Percentiles rank a stretch among this genome's conserved stretches.
These are phyloP conservation scores for Suillus discolor DNA, from an alignment of 768 basidiomycete species.

Conservation along the genomic window DNA sequence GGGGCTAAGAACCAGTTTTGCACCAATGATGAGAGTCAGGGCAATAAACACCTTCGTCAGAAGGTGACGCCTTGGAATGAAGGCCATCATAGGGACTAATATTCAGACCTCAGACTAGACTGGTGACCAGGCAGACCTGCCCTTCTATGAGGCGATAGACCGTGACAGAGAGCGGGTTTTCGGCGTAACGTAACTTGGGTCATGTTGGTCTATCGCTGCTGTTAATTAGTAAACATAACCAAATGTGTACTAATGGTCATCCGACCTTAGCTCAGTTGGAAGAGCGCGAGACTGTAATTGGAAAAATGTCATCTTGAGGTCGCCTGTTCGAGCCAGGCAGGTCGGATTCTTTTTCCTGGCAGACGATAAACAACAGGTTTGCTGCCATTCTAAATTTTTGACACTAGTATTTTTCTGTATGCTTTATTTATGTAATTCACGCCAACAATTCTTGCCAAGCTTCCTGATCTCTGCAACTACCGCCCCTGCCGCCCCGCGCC, in stretches of 20 bases:
- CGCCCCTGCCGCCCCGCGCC: no score
- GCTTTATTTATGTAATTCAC: background rate
- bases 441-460: background rate
- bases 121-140: no score
- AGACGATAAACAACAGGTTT: background rate
- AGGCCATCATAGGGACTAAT: conserved; percentile 24
- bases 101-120: background rate
- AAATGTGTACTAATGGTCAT: background rate
- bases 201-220: background rate
- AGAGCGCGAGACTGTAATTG: conserved; percentile 54
- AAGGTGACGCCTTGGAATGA: conserved; percentile 31
- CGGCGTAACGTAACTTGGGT: no score
- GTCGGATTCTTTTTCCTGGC: conserved; percentile 39
- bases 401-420: background rate
- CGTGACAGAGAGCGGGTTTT: no score
- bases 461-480: background rate
- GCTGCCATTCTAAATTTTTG: background rate
- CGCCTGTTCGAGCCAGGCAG: conserved; percentile 67
- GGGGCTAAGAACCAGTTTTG: conserved; percentile 19
- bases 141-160: no score
- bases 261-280: conserved; percentile 55
- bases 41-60: conserved; percentile 23
- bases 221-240: accelerated
- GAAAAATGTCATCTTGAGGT: conserved; percentile 46
- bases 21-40: conserved; percentile 24